These are phyloP conservation scores for Extremus antarcticus DNA, from an alignment of 495 filamentous ascomycete species.

Conservation along the genomic window DNA sequence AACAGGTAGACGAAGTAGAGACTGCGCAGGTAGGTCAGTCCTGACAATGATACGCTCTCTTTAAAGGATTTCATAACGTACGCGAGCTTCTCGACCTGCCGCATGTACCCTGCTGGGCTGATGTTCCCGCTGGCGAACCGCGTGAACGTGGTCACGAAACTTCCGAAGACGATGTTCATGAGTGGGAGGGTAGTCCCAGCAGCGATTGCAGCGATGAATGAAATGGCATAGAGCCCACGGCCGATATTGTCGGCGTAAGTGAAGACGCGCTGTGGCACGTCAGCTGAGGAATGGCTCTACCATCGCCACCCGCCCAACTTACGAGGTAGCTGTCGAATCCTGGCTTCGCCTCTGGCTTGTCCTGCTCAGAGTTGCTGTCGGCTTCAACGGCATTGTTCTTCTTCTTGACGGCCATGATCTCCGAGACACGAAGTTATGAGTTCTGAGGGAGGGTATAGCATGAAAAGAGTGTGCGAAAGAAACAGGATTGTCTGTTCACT, in stretches of 20 bases:
- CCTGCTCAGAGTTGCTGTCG: background rate
- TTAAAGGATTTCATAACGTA: background rate
- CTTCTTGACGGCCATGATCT: no score
- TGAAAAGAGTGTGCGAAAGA: no score
- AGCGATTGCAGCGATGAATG: conserved; percentile 5
- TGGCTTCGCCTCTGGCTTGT: background rate
- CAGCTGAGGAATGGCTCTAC: background rate
- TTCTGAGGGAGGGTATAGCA: no score
- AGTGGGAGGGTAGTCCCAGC: conserved; percentile 19
- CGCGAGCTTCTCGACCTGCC: conserved; percentile 3
- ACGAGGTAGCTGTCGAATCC: background rate
- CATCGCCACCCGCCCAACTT: background rate
- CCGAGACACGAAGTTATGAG: no score
- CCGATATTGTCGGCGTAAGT: conserved; percentile 11
- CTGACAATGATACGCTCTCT: background rate
- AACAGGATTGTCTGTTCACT: no score
- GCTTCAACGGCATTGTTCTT: background rate
- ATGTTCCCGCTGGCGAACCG: background rate
- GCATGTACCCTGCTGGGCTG: conserved; percentile 1
- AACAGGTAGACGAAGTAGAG: conserved; percentile 25
- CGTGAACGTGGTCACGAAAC: conserved; percentile 11
- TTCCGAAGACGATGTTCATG: conserved; percentile 22
- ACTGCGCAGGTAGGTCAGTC: background rate
- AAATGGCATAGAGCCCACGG: conserved; percentile 12
- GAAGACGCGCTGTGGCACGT: conserved; percentile 16